phyloP scores from a whole-genome alignment of 805 yeast genomes.

The Saccharomyces jurei region DNA sequence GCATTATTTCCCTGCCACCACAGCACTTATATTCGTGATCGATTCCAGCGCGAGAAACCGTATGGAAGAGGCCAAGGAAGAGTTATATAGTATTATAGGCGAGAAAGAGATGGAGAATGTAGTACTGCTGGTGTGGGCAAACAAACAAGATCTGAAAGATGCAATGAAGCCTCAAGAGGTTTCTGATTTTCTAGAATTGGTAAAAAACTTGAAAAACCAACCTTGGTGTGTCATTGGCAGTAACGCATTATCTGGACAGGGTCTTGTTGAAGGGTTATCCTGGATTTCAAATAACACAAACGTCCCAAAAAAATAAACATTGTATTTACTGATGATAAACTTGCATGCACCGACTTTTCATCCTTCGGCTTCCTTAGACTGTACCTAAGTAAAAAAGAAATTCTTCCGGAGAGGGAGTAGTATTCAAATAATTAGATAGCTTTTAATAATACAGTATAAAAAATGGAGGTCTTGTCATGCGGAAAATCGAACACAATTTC shows the following conservation, averaged over 20 bases:
- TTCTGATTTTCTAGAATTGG: slow-evolving; percentile 61
- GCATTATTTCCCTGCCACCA: slow-evolving; percentile 88
- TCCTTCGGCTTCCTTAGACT: not conserved
- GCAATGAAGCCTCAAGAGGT: slow-evolving; percentile 74
- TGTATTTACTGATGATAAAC: not conserved
- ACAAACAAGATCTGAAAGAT: slow-evolving; percentile 71
- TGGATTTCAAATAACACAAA: slow-evolving; percentile 67
- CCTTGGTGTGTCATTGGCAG: slow-evolving; percentile 90
- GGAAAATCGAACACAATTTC: not conserved
- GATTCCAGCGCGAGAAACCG: slow-evolving; percentile 71
- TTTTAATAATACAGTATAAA: not conserved
- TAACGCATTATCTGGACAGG: slow-evolving; percentile 84
- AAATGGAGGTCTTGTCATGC: not conserved
- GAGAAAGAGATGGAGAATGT: slow-evolving; percentile 82
- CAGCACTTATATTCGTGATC: slow-evolving; percentile 84
- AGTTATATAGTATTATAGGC: slow-evolving; percentile 65
- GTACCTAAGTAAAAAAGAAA: not conserved
- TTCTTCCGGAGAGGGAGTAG: not conserved
- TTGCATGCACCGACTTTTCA: not conserved
- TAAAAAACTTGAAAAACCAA: slow-evolving; percentile 51
- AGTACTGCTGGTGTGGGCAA: slow-evolving; percentile 75
- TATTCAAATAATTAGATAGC: not conserved
- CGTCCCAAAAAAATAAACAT: slow-evolving; percentile 8
- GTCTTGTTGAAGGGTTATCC: slow-evolving; percentile 76
- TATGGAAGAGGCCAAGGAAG: slow-evolving; percentile 69